Percentiles rank a stretch among this genome's conserved stretches.
Evolutionary conservation across 345 rosid species (phyloP).

Genomic region (Physaria fendleri): DNA sequence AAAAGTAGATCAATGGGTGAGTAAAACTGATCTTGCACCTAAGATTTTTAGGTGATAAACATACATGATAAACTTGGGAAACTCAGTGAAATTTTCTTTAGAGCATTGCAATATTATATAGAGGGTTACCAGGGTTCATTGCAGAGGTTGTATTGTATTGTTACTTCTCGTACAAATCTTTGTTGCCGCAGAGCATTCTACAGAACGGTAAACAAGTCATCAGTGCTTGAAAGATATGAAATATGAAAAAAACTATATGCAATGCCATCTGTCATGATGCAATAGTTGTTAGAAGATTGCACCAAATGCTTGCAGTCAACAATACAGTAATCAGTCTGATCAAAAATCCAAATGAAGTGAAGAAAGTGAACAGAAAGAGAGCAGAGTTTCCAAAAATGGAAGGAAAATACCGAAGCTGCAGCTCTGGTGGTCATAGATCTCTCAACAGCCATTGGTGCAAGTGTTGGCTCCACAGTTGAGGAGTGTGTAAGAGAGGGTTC

Average conservation of each 20-base stretch:
- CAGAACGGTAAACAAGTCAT: constrained; percentile 16
- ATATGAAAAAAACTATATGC: not conserved
- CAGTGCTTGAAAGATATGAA: not conserved
- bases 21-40: not conserved
- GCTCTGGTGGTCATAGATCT: constrained; percentile 99
- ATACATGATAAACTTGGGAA: not conserved
- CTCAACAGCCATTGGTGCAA: constrained; percentile 98
- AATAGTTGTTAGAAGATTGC: not conserved
- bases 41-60: not conserved
- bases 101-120: not conserved
- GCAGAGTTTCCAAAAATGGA: not conserved
- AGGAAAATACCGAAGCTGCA: constrained; percentile 81
- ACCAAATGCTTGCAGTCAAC: not conserved
- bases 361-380: not conserved
- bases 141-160: constrained; percentile 97
- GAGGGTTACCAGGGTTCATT: constrained; percentile 91
- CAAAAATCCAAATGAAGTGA: constrained; percentile 6
- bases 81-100: not conserved
- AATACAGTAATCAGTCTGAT: not conserved
- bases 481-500: constrained; percentile 96
- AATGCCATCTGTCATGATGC: not conserved
- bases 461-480: constrained; percentile 93
- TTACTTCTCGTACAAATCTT: constrained; percentile 95
- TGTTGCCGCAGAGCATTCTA: constrained; percentile 98
- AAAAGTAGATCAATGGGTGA: not conserved